Evolutionary conservation across 1,139 yeast species (phyloP), one percentile per base, ranked within the genome.

Genomic region (Protomyces arabidopsidicola): DNA sequence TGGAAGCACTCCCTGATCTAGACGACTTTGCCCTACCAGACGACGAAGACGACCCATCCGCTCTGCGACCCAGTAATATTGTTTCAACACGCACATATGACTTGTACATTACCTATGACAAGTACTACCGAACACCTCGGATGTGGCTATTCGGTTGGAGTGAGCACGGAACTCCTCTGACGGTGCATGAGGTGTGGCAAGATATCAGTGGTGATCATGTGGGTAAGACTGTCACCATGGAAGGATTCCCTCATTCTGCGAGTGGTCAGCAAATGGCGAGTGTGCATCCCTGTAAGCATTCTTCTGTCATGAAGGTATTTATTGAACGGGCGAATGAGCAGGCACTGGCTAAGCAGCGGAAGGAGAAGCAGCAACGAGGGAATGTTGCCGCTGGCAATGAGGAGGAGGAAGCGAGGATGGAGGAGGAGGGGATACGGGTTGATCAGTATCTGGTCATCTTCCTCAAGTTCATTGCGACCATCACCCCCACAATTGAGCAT

Each of bases 191-290:
- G 71, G 93, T 93, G 98, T 90, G 90, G 76, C 95, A 91, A 71
- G 99, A 93, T 73, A 90, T 93, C 60, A 84, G 91, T 10, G 83
- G 87, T 45, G 99, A 93, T 74, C 93, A 93, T 75, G 84, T 93
- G 72, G 91, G 91, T 72, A 93, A 93, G 75, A 95, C 99, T 0
- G 98, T 95, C 36, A 93, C 99, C 0, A 91, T 93, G 67, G 99
- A 93, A 75, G 84, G 83, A 68, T 85, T 96, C 6, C 98, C 98
- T 3, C 63, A 62, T 34, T 91, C 91, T 70, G 80, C 86, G 64
- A 83, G 82, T 63, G 84, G 85, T 72, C 83, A 93, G 45, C 88
- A 95, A 0, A 82, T 95, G 22, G 91, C 95, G 6, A 89, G 96
- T 8, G 91, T 93, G 62, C 99, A 93, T 73, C 99, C 99, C 1